Base-by-base conservation (phyloP, 495 filamentous ascomycete genomes). In the Aspergillus ostianus region DNA sequence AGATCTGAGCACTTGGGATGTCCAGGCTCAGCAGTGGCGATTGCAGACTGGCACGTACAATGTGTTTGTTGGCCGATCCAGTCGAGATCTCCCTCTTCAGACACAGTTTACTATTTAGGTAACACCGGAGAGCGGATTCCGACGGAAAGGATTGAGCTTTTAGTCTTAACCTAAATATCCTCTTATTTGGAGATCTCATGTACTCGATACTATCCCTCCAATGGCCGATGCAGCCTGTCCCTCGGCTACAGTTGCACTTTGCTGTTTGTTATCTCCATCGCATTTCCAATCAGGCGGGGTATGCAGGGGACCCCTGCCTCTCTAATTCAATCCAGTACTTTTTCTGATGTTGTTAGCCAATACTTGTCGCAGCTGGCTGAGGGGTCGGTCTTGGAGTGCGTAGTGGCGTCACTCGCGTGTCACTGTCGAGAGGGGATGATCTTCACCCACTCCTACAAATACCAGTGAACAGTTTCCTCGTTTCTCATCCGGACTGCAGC, bases 1-100 rank as follows among this genome's bases (percentile, higher is more conserved):
- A 41, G 89, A 90, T 64, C 55, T 90, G 63, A 89, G 86, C 65
- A 79, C 80, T 5, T 92, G 88, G 89, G 84, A 89, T 70, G 74
- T 78, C 0, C 71, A 64, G 13, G 73, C 70, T 36, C 87, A 90
- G 74, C 70, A 79, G 30, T 91, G 87, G 88, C 62, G 74, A 29
- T 58, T 86, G 59, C 80, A 80, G 49, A 55, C 46, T 27, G 75
- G 69, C 15, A 55, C 60, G 27, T 79, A 72, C 49, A 60, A 66
- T 21, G 62, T 78, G 41, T 87, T 80, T 67, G 88, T 94, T 47
- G 65, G 65, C 12, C 23, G 26, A 6, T 53, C 61, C 3, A 63
- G 57, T 47, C 48, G 60, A 0, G 60, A 62, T 23, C 46, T 62
- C n/a, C 60, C 60, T 8, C 44, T 62, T 7, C 29, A 54, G 9